These are phyloP conservation scores for Flaveria sonorensis DNA, from an alignment of 129 eudicot species.

Conservation along the genomic window DNA sequence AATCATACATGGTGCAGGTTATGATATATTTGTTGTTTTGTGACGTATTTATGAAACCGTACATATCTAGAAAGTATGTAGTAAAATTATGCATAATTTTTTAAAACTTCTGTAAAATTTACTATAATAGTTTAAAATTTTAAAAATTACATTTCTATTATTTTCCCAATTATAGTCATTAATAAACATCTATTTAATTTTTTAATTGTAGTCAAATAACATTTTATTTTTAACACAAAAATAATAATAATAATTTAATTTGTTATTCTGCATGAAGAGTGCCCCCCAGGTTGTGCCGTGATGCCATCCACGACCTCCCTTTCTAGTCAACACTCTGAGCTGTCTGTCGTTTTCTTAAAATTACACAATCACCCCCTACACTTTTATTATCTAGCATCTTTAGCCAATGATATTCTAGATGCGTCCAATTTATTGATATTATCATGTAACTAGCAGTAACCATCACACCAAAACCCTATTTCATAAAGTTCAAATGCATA, in stretches of 20 bases:
- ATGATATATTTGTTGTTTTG: too few species aligned
- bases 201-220: too few species aligned
- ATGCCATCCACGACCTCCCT: conserved; percentile 31
- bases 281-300: conserved; percentile 33
- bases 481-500: not conserved
- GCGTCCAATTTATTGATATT: not conserved
- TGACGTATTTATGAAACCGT: too few species aligned
- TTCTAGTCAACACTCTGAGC: conserved; percentile 39
- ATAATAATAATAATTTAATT: not conserved
- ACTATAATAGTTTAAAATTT: too few species aligned
- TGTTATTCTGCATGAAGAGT: conserved; percentile 27
- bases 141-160: too few species aligned
- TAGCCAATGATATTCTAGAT: not conserved
- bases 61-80: too few species aligned
- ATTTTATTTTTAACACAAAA: too few species aligned
- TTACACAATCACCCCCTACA: conserved; percentile 14
- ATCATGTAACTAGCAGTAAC: not conserved
- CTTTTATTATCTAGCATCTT: not conserved
- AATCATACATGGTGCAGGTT: too few species aligned
- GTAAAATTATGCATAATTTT: too few species aligned
- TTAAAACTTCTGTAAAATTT: too few species aligned
- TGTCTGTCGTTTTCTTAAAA: conserved; percentile 27
- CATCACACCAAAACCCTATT: not conserved
- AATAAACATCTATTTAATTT: too few species aligned
- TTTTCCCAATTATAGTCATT: too few species aligned